Conservation (phyloP, 176 grass and related monocot species). For the Rhynchospora pubera region DNA sequence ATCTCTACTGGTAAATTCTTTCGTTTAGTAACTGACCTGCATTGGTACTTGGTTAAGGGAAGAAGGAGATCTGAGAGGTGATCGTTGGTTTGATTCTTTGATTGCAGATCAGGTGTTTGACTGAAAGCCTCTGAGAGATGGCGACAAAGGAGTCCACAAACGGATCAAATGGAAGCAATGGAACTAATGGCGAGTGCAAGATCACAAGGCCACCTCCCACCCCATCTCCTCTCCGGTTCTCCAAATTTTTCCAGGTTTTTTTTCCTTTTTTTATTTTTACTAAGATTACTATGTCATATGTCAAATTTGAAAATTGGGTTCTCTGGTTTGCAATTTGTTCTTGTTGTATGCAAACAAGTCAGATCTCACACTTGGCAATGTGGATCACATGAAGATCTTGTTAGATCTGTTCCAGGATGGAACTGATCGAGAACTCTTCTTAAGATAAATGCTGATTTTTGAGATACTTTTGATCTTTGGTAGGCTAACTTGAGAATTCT, state of each 20-base stretch:
- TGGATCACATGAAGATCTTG: slow-evolving; percentile 10
- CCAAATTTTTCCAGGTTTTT: slow-evolving; percentile 96
- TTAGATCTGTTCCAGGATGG: background rate
- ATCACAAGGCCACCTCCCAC: slow-evolving; percentile 71
- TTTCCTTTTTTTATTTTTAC: background rate
- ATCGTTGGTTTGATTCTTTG: background rate
- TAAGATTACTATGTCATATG: slow-evolving; percentile 9
- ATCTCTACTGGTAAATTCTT: slow-evolving; percentile 17
- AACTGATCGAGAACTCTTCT: background rate
- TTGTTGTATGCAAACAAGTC: background rate
- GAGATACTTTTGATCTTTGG: background rate
- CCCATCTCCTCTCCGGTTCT: slow-evolving; percentile 92
- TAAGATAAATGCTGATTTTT: background rate
- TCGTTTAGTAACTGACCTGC: background rate
- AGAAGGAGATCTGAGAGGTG: slow-evolving; percentile 35
- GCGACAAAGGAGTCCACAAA: slow-evolving; percentile 45
- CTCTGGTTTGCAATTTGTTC: background rate
- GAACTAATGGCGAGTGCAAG: slow-evolving; percentile 49
- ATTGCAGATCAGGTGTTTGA: slow-evolving; percentile 30
- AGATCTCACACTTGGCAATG: background rate
- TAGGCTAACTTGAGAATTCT: slow-evolving; percentile 95
- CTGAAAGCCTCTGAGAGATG: slow-evolving; percentile 35
- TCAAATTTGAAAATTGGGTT: background rate
- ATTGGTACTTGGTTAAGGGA: background rate
- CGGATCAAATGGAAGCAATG: slow-evolving; percentile 48